Base-by-base conservation (phyloP, 805 yeast genomes). In the Candida caryicola region DNA sequence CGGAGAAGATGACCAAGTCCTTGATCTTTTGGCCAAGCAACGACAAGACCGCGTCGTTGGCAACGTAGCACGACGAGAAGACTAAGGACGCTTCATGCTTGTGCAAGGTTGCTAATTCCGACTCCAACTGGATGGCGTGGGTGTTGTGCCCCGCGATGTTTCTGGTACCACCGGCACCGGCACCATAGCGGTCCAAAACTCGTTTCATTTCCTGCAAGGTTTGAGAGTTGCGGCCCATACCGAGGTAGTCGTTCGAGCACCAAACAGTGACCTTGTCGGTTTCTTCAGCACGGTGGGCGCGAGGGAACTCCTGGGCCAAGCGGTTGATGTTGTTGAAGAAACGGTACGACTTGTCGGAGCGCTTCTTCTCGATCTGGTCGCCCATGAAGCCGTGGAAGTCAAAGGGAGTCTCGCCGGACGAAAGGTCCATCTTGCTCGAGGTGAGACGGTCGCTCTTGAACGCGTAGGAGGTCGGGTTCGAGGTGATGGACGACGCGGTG, bases 141-240 rank as follows among this genome's bases (percentile, higher is more conserved):
- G 69, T 64, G 64, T 93, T 93, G 64, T 93, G 99, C 45, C 99
- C 99, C 2, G 99, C 99, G 61, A 93, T 93, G 68, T 93, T 93
- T 58, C 99, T 78, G 34, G 99, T 93, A 51, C 99, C 99, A 57
- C 99, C 99, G 6, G 99, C 96, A 53, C 99, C 99, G 4, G 96
- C 85, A 54, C 99, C 99, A 60, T 93, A 93, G 68, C 77, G 80
- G 52, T 84, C 85, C 62, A 93, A 74, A 13, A 95, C 81, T 34
- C 71, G 60, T 51, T 83, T 82, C 91, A 91, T 93, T 39, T 79
- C 80, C 13, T 76, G 66, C 43, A 88, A 67, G 31, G 91, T 91
- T 46, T 74, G 69, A 45, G 74, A 75, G 60, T 91, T 85, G 55
- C 79, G 81, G 36, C 96, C 91, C 93, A 93, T 86, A 9, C 98